Percentiles rank a stretch among this genome's conserved stretches.
These are phyloP conservation scores for Bassia scoparia DNA, from an alignment of 148 eudicot species.

Conservation along the genomic window DNA sequence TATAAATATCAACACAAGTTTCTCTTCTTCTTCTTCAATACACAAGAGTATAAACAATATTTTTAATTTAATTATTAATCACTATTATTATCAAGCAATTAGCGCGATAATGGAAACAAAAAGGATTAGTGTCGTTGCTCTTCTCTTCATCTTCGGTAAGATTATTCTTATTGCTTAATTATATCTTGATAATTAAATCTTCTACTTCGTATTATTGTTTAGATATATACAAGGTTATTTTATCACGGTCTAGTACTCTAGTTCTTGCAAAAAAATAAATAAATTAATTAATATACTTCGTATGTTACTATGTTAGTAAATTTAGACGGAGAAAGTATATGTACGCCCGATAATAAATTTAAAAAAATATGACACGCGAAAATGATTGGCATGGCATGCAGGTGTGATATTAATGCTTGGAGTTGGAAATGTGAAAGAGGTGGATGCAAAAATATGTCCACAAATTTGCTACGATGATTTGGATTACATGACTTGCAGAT, in stretches of 20 bases:
- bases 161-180: not conserved
- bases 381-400: not conserved
- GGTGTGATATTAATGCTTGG: constrained; percentile 24
- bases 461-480: constrained; percentile 11
- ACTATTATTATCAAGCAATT: not conserved
- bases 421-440: constrained; percentile 17
- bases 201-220: no score
- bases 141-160: constrained; percentile 23
- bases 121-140: constrained; percentile 8
- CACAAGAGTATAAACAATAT: not conserved
- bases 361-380: no score
- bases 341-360: no score
- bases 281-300: no score
- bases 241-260: no score
- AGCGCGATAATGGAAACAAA: not conserved
- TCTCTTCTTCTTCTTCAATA: not conserved
- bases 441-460: constrained; percentile 24
- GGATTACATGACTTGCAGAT: constrained; percentile 26
- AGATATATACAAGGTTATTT: no score
- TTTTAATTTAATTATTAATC: no score
- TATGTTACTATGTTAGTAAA: no score
- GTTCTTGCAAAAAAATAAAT: no score
- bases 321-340: no score
- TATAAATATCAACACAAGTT: no score
- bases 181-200: no score